Conservation (phyloP, 116 monocot species). For the Cymodocea nodosa region DNA sequence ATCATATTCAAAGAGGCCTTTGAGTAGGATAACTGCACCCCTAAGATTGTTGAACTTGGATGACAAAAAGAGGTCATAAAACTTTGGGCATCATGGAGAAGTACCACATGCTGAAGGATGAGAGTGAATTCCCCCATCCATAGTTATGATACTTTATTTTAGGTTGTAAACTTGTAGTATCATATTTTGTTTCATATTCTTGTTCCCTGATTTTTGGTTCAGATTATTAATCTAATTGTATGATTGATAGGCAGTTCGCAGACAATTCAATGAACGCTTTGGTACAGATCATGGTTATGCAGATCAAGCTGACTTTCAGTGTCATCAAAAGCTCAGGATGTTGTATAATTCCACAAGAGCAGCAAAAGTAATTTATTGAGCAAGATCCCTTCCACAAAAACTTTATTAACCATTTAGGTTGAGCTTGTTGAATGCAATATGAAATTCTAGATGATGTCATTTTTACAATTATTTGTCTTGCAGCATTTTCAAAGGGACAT, state of each 20-base stretch:
- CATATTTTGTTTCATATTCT: background rate
- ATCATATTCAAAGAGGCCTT: too few relatives aligned
- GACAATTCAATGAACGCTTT: slow-evolving; percentile 68
- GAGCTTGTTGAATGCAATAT: background rate
- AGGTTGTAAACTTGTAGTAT: background rate
- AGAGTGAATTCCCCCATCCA: too few relatives aligned
- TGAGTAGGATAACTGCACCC: too few relatives aligned
- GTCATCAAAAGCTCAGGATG: slow-evolving; percentile 63
- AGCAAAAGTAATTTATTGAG: slow-evolving; percentile 23
- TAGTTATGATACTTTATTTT: too few relatives aligned
- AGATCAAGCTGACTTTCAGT: slow-evolving; percentile 60
- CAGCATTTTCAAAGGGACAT: slow-evolving; percentile 83
- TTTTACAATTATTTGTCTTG: background rate
- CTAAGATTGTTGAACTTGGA: too few relatives aligned
- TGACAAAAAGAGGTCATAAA: too few relatives aligned
- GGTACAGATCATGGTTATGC: slow-evolving; percentile 33
- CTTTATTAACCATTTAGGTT: background rate
- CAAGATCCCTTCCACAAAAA: background rate
- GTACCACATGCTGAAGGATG: too few relatives aligned
- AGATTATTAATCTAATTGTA: background rate
- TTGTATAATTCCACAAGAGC: slow-evolving; percentile 71
- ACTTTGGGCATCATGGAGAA: too few relatives aligned
- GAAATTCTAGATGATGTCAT: background rate
- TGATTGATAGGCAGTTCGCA: slow-evolving; percentile 53
- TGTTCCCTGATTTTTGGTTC: background rate